A percentile compares a stretch with the other conserved stretches of the same genome.
These are phyloP conservation scores for Senna siamea DNA, from an alignment of 306 rosid species.

Conservation along the genomic window DNA sequence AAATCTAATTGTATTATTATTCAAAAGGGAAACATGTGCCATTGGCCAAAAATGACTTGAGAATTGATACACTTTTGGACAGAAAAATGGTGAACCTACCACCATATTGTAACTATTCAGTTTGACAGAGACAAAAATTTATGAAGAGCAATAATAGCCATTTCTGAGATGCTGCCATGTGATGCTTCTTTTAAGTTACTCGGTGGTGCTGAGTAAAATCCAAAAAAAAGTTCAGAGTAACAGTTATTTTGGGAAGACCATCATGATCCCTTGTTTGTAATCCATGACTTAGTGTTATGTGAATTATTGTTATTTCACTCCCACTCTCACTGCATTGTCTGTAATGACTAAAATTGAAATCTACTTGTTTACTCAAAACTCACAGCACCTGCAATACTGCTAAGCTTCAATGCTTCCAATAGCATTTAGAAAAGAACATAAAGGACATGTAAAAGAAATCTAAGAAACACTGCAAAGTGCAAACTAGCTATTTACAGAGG, in stretches of 20 bases:
- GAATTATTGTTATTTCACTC: too few relatives aligned
- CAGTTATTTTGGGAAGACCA: slow-evolving; percentile 16
- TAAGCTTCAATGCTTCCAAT: slow-evolving; percentile 2
- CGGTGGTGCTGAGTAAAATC: slow-evolving; percentile 1
- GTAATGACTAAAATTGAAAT: background rate
- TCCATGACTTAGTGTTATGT: background rate
- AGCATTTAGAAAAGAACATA: slow-evolving; percentile 21
- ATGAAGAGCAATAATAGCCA: slow-evolving; percentile 23
- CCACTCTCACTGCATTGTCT: too few relatives aligned
- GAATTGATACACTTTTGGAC: background rate
- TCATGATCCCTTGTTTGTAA: background rate
- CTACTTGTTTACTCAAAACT: slow-evolving; percentile 21
- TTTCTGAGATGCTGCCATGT: slow-evolving; percentile 21
- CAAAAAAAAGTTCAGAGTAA: slow-evolving; percentile 8
- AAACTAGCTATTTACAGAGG: slow-evolving; percentile 39
- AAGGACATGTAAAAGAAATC: too few relatives aligned
- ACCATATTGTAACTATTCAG: slow-evolving; percentile 15
- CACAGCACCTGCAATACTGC: slow-evolving; percentile 11
- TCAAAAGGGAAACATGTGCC: too few relatives aligned
- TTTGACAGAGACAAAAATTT: background rate
- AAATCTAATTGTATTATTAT: too few relatives aligned
- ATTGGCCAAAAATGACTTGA: too few relatives aligned
- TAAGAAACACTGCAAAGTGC: slow-evolving; percentile 4
- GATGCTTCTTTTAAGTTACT: slow-evolving; percentile 18
- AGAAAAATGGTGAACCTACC: slow-evolving; percentile 14